Conservation (phyloP, 345 rosid genomes). For the Camelina neglecta region DNA sequence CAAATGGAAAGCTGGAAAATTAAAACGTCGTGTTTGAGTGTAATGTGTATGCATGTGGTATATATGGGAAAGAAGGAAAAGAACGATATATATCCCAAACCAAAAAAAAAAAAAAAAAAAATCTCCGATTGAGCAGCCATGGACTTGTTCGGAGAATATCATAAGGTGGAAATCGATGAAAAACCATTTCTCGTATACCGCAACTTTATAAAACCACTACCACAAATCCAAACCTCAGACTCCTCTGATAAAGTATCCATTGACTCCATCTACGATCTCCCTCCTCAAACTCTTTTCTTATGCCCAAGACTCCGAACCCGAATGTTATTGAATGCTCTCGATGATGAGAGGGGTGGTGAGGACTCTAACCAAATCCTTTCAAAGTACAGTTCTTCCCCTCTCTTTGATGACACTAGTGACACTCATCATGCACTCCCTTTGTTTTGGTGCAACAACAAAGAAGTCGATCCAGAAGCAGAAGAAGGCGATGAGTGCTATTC, state of each 20-base stretch:
- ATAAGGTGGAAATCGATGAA: background rate
- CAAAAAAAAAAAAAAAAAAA: background rate
- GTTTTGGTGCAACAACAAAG: constrained; percentile 16
- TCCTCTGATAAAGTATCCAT: background rate
- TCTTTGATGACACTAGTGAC: background rate
- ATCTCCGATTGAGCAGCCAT: background rate
- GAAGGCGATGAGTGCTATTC: background rate
- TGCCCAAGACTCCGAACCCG: background rate
- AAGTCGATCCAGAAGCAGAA: background rate
- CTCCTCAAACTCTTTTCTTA: background rate
- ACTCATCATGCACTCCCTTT: constrained; percentile 12
- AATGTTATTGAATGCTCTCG: background rate
- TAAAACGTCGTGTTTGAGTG: too few relatives aligned
- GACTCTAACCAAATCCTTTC: background rate
- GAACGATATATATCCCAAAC: background rate
- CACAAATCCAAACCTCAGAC: background rate
- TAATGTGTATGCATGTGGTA: background rate
- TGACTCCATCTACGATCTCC: background rate
- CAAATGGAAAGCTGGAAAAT: too few relatives aligned
- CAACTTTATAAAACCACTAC: background rate
- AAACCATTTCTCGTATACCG: background rate
- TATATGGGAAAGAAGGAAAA: background rate
- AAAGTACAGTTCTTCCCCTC: background rate
- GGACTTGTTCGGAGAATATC: constrained; percentile 15
- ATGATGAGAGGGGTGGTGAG: background rate